Conservation (phyloP, 148 eudicot genomes). For the Persicaria tinctoria region DNA sequence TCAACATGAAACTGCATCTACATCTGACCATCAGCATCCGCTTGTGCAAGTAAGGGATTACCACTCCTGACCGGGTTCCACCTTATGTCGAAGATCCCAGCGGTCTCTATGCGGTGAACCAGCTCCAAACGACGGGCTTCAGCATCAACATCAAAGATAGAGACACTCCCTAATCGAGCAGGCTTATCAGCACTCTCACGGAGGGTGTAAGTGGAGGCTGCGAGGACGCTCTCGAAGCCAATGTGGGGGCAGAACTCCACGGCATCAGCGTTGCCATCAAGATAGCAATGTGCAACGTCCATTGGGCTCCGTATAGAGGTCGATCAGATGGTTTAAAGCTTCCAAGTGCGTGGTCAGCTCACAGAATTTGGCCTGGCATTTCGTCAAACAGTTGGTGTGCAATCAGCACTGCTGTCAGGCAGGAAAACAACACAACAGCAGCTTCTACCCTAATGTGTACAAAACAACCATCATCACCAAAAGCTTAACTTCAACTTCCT, state of each 20-base stretch:
- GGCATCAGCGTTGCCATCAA: conserved; percentile 81
- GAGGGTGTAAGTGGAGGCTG: conserved; percentile 74
- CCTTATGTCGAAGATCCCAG: conserved; percentile 80
- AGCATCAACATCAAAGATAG: conserved; percentile 63
- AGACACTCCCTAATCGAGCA: conserved; percentile 55
- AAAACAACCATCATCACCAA: too few relatives aligned
- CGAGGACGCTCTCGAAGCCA: conserved; percentile 51
- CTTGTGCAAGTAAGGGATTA: conserved; percentile 64
- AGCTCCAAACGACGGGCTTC: conserved; percentile 29
- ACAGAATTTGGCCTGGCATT: conserved; percentile 25
- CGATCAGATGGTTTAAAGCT: background rate
- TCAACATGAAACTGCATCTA: too few relatives aligned
- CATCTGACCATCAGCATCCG: conserved; percentile 99
- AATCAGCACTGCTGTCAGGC: background rate
- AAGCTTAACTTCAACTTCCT: too few relatives aligned
- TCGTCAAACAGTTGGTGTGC: conserved; percentile 44
- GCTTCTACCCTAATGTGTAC: too few relatives aligned
- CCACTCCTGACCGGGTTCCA: conserved; percentile 53
- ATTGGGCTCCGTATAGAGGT: conserved; percentile 16
- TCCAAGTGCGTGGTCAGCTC: background rate
- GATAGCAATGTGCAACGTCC: conserved; percentile 48
- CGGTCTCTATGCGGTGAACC: conserved; percentile 45
- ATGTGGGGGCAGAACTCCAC: conserved; percentile 86
- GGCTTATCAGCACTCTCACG: conserved; percentile 57
- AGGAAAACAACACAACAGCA: background rate